Percentiles rank a stretch among this genome's conserved stretches.
Conservation (phyloP, 352 stramenopile genomes). For the Phytophthora rubi region DNA sequence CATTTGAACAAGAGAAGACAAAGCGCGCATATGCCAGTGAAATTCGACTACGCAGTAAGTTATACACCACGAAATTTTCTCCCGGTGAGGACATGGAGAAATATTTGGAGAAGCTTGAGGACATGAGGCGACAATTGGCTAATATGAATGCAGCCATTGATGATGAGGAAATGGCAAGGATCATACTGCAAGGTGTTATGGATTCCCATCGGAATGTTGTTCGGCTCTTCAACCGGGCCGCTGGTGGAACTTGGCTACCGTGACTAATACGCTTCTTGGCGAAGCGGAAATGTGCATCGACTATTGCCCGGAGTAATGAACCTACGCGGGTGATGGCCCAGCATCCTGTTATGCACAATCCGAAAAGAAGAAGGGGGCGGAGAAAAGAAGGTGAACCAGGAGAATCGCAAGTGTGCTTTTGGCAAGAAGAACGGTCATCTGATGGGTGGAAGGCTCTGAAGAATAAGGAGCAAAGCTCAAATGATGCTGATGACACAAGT, state of each 20-base stretch:
- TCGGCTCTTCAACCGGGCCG: not conserved
- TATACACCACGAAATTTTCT: not conserved
- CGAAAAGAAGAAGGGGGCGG: not conserved
- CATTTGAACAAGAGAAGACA: conserved; percentile 14
- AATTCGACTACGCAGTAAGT: conserved; percentile 8
- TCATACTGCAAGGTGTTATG: not conserved
- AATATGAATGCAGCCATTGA: not conserved
- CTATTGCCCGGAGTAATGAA: not conserved
- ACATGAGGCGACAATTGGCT: not conserved
- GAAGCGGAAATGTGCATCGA: not conserved
- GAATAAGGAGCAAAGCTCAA: not conserved
- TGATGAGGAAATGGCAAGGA: not conserved
- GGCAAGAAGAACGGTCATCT: not conserved
- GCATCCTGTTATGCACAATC: not conserved
- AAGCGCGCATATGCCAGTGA: conserved; percentile 12
- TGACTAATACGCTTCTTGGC: not conserved
- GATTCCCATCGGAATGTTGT: not conserved
- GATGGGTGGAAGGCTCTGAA: not conserved
- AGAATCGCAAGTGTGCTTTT: not conserved
- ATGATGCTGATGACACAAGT: not conserved
- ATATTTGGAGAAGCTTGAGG: not conserved
- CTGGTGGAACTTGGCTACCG: not conserved
- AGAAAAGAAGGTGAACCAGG: not conserved
- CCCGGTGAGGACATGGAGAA: not conserved
- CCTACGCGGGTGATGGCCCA: not conserved